A percentile compares a stretch with the other conserved stretches of the same genome.
phyloP scores from a whole-genome alignment of 306 rosid genomes.

The Dalbergia cochinchinensis region DNA sequence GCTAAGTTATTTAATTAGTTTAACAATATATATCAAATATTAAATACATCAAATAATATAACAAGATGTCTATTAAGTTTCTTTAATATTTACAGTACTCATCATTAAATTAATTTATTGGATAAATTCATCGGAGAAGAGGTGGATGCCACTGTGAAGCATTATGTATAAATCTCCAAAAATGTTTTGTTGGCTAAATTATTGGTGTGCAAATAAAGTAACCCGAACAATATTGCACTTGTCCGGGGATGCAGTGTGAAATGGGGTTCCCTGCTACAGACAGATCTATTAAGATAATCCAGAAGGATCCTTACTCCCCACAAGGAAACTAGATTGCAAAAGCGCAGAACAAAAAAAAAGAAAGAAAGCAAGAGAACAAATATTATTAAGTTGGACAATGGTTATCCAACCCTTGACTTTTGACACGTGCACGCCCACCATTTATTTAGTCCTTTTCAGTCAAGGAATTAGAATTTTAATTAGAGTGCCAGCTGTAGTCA shows the following conservation, averaged over 20 bases:
- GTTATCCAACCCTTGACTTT: conserved; percentile 1
- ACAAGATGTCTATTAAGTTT: no score
- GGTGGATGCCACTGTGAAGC: neutral
- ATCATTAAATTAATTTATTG: no score
- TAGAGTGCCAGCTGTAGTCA: neutral
- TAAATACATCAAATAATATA: no score
- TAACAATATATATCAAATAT: no score
- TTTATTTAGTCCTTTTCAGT: neutral
- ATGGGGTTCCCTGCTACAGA: conserved; percentile 45
- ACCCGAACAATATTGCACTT: conserved; percentile 7
- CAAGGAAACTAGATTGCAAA: conserved; percentile 63
- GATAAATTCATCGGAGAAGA: no score
- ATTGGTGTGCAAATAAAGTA: conserved; percentile 11
- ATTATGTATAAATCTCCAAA: neutral
- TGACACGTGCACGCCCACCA: conserved; percentile 43
- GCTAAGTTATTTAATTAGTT: no score
- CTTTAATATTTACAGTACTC: no score
- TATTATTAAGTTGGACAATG: neutral
- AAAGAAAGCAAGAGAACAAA: neutral
- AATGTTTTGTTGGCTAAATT: neutral
- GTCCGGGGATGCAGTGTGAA: conserved; percentile 50
- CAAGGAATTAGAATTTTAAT: conserved; percentile 7
- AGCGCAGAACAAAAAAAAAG: conserved; percentile 35
- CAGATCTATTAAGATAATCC: conserved; percentile 32
- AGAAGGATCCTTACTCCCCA: conserved; percentile 64